Evolutionary conservation across 768 basidiomycete genomes (phyloP).

Genomic region (Leccinellum luteum): DNA sequence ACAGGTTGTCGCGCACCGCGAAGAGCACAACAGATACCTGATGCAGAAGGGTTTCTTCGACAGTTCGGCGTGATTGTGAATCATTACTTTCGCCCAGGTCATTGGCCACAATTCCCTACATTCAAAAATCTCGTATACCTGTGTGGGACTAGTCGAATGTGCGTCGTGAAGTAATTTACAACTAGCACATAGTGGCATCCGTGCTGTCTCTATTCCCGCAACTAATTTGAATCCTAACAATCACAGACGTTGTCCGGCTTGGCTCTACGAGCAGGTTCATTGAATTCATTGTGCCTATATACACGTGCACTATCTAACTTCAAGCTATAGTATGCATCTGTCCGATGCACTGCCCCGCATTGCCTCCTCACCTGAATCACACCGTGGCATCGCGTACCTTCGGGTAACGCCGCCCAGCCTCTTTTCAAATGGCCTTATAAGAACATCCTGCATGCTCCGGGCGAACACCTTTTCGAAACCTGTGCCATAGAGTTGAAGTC

Average conservation of each 20-base stretch:
- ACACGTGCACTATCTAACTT: too few species aligned
- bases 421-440: not conserved
- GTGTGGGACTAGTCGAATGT: not conserved
- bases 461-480: not conserved
- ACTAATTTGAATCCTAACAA: not conserved
- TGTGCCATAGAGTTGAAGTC: not conserved
- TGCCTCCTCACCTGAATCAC: not conserved
- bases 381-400: not conserved
- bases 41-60: constrained; percentile 42
- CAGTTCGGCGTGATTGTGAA: constrained; percentile 1
- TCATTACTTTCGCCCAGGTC: too few species aligned
- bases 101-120: not conserved
- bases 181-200: not conserved
- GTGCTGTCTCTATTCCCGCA: not conserved
- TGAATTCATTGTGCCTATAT: not conserved
- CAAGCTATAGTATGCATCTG: not conserved
- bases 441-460: not conserved
- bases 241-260: not conserved
- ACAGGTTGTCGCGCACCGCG: constrained; percentile 41
- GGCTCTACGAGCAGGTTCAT: not conserved
- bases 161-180: not conserved
- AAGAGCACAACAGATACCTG: constrained; percentile 49
- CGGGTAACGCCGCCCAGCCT: not conserved
- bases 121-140: not conserved
- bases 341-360: not conserved